Conservation (phyloP, 106 monocot species). For the Dendrobium officinale region DNA sequence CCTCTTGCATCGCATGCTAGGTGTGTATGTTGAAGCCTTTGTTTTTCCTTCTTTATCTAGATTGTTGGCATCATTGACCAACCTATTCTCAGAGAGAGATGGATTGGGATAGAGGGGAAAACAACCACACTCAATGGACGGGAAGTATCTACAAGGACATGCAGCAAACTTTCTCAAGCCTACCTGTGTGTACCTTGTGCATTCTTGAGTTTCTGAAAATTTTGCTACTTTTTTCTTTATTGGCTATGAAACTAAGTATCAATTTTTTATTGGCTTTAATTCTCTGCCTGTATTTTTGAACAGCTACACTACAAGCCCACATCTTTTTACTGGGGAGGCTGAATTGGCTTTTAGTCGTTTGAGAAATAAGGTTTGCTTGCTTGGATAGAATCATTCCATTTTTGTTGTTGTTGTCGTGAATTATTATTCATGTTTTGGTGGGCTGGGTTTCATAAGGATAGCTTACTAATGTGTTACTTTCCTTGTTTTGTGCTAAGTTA, state of each 20-base stretch:
- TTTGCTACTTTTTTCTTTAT: background rate
- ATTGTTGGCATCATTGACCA: conserved; percentile 94
- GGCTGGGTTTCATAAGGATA: background rate
- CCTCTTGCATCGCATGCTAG: background rate
- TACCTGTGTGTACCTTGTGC: conserved; percentile 56
- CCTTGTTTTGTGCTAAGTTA: background rate
- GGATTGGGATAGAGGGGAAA: conserved; percentile 75
- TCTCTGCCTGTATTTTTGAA: background rate
- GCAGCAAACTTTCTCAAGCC: conserved; percentile 67
- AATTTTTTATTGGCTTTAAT: background rate
- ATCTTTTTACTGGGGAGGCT: conserved; percentile 78
- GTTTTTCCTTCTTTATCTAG: conserved; percentile 26
- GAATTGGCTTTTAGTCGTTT: conserved; percentile 75
- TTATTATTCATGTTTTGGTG: background rate
- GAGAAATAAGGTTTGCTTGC: conserved; percentile 63
- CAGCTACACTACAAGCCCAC: conserved; percentile 98
- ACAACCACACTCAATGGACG: conserved; percentile 76
- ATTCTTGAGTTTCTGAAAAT: background rate
- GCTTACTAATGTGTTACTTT: background rate
- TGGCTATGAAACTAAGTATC: background rate
- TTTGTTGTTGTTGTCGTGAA: background rate
- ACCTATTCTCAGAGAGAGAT: conserved; percentile 89
- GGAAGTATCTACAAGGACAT: conserved; percentile 72
- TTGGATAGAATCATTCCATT: background rate
- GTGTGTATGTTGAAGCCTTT: background rate